Conservation (phyloP, 2,329 filamentous ascomycete species). For the Trichophyton rubrum region DNA sequence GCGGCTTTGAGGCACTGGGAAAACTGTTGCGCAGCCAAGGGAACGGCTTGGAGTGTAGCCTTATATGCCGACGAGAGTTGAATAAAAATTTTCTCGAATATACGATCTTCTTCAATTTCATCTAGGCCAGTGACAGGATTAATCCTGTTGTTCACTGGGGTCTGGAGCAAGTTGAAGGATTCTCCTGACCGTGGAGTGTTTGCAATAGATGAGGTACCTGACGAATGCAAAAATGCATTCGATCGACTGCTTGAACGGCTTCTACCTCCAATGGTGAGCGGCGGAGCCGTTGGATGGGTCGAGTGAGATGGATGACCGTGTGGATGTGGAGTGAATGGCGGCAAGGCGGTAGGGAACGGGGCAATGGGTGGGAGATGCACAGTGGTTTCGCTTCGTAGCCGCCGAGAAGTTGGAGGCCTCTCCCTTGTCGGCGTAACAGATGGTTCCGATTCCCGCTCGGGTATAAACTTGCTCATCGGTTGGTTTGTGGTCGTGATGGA, state of each 20-base stretch:
- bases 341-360: constrained; percentile 21
- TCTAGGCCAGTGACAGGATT: constrained; percentile 49
- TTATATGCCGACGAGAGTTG: constrained; percentile 63
- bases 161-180: constrained; percentile 49
- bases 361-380: constrained; percentile 34
- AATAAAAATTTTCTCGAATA: constrained; percentile 72
- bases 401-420: constrained; percentile 28
- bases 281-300: constrained; percentile 13
- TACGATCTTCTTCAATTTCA: constrained; percentile 60
- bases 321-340: constrained; percentile 17
- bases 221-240: constrained; percentile 40
- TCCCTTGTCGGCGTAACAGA: constrained; percentile 37
- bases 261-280: constrained; percentile 25
- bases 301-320: constrained; percentile 13
- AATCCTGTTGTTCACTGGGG: constrained; percentile 38
- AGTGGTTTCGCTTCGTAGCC: constrained; percentile 40
- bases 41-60: constrained; percentile 58
- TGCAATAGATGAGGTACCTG: constrained; percentile 36
- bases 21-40: constrained; percentile 56
- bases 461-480: constrained; percentile 14
- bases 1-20: constrained; percentile 50
- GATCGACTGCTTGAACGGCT: constrained; percentile 41
- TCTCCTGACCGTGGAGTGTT: constrained; percentile 74
- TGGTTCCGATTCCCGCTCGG: constrained; percentile 21
- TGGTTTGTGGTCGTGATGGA: constrained; percentile 16